Conservation (phyloP, 2,329 filamentous ascomycete species). For the Fusarium solani-melongenae region DNA sequence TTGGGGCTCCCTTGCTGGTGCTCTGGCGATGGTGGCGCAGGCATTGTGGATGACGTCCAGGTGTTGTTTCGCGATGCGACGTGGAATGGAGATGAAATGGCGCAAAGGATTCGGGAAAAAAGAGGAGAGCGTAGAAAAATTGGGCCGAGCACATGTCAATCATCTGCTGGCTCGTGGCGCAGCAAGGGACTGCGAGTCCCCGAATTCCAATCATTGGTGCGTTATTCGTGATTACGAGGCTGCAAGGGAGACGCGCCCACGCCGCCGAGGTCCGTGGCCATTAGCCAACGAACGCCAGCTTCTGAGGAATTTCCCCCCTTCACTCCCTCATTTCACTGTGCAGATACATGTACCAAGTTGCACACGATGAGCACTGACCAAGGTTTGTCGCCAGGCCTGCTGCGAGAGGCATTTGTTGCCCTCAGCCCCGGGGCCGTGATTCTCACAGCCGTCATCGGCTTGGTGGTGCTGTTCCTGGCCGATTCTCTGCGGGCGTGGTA, state of each 20-base stretch:
- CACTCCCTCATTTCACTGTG: background rate
- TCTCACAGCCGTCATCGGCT: background rate
- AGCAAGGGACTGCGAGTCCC: background rate
- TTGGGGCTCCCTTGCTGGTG: background rate
- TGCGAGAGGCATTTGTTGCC: background rate
- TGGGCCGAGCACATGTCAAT: background rate
- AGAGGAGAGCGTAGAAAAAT: background rate
- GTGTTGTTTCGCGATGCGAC: background rate
- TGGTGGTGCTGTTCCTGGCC: conserved; percentile 13
- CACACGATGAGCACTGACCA: background rate
- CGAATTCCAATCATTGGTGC: background rate
- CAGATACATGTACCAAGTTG: background rate
- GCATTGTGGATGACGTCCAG: background rate
- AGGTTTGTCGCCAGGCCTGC: background rate
- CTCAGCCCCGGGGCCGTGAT: background rate
- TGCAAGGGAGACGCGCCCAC: background rate
- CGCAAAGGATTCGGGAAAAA: background rate
- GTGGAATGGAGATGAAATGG: background rate
- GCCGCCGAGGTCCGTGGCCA: background rate
- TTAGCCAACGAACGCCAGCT: too few relatives aligned
- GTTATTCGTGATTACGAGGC: background rate
- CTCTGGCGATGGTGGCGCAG: background rate
- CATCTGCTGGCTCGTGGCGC: background rate
- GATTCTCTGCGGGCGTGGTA: conserved; percentile 40
- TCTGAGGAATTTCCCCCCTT: background rate